Base-by-base conservation (phyloP, 148 eudicot species). In the Camellia japonica region DNA sequence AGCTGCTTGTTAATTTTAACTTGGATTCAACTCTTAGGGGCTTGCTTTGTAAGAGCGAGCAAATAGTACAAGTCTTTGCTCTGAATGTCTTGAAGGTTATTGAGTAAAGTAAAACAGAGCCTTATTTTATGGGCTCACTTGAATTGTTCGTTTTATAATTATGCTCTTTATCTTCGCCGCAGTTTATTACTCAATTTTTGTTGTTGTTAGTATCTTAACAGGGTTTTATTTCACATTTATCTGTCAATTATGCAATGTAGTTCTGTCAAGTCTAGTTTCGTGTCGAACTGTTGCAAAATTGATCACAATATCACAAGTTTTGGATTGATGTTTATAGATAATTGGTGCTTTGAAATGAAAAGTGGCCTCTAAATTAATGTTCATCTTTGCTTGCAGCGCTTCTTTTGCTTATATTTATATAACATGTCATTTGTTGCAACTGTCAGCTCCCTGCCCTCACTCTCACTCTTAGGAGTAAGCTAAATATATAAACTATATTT, bases 1-100 rank as follows among this genome's bases (percentile, higher is more conserved):
- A 93, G 88, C 14, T 71, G 67, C 68, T 41, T 54, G 13, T 16
- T 64, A 55, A 3, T 56, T 30, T 18, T 80, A 44, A 55, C 56
- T 52, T 3, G 4, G 6, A 52, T 77, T 67, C 4, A 44, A 46
- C 6, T 47, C 9, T 30, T 71, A 14, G 55, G 52, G 11, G 23
- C 3, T 46, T 70, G 20, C 15, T 51, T 49, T 71, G 62, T 51
- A 11, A 51, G 16, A 20, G 3, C 11, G 59, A 6, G 42, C 41
- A 19, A 19, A 20, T 51, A 20, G 74, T 41, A 51, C 41, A 42
- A 49, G 11, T 14, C 41, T 51, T 19, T 46, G 73, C 73, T 12
- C 7, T 55, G 58, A 55, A 55, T 11, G 11, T 9, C 54, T 68
- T 70, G 58, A 76, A 62, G 58, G 6, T 61, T 64, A 47, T 62